Evolutionary conservation across 352 stramenopile species (phyloP).

Genomic region (Pilasporangium apinafurcum): DNA sequence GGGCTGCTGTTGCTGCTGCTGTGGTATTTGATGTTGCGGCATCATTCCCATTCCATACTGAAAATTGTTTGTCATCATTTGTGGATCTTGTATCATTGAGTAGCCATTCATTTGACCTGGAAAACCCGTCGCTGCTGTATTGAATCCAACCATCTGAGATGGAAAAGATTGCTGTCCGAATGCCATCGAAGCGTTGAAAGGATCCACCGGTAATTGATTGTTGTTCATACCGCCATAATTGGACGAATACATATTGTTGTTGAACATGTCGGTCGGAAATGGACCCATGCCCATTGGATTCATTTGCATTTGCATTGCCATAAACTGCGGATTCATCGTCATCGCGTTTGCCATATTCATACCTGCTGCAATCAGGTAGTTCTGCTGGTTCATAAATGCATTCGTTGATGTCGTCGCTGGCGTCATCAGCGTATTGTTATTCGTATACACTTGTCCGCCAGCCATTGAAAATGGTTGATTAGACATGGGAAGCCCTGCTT

Average conservation of each 20-base stretch:
- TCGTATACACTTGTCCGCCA: conserved; percentile 37
- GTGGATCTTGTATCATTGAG: conserved; percentile 26
- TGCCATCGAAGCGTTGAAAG: conserved; percentile 52
- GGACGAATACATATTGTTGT: too few relatives aligned
- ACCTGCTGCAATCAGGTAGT: conserved; percentile 36
- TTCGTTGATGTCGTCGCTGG: background rate
- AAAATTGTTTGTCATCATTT: conserved; percentile 39
- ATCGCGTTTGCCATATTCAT: conserved; percentile 14
- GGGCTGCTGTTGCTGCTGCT: conserved; percentile 17
- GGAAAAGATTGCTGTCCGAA: conserved; percentile 33
- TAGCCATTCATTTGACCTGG: conserved; percentile 45
- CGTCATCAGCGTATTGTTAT: conserved; percentile 8
- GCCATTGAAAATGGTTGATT: conserved; percentile 22
- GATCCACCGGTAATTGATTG: conserved; percentile 48
- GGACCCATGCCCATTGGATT: conserved; percentile 42
- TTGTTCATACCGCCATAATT: conserved; percentile 12
- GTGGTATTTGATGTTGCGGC: conserved; percentile 7
- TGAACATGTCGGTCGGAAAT: conserved; percentile 15
- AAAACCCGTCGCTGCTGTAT: conserved; percentile 41
- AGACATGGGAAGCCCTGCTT: conserved; percentile 18
- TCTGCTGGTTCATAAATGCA: conserved; percentile 28
- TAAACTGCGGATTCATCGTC: conserved; percentile 60
- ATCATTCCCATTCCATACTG: conserved; percentile 20
- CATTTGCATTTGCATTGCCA: conserved; percentile 54
- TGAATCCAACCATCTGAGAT: conserved; percentile 30